Evolutionary conservation across 306 rosid genomes (phyloP), one percentile per base, ranked within the genome.

Genomic region (Heteromeles arbutifolia): DNA sequence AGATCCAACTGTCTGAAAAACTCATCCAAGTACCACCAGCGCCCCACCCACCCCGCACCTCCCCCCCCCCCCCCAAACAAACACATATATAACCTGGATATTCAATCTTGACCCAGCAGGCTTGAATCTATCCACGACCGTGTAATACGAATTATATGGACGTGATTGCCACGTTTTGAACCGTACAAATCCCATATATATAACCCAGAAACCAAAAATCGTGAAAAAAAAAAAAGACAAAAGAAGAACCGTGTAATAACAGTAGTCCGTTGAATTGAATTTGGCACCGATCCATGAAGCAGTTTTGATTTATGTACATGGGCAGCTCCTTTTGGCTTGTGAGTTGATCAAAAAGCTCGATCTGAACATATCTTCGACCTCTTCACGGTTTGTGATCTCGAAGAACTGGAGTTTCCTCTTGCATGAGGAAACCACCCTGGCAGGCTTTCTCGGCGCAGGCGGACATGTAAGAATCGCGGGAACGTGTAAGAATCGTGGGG

Each of bases 391-490:
- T 59, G 45, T 71, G 79, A 72, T 80, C 79, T 85, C 89, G 41
- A 83, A 84, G 83, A 88, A 88, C 25, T 88, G 75, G 7, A 83
- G 78, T 81, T 84, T 85, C 50, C 91, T 70, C 77, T 86, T 85
- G 80, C 89, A 85, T 10, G 83, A 50, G 4, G 81, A 64, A 5
- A 32, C 81, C 6, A 78, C 74, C 41, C 69, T 79, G 14, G 13
- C 24, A 11, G 86, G 83, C 77, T 88, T 88, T 57, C 84, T 68
- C 4, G 91, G 91, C 10, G 91, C 89, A 8, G 89, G 87, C 24
- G 91, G 91, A 29, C 91, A 87, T 62, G 74, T 67, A 18, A 83
- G 21, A 56, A 83, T 50, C 34, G 56, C 58, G 19, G 91, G 91
- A 71, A 37, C 91, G 85, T 62, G 70, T 67, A 18, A 83, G 21